phyloP scores from a whole-genome alignment of 495 filamentous ascomycete genomes.

The Podospora comata region DNA sequence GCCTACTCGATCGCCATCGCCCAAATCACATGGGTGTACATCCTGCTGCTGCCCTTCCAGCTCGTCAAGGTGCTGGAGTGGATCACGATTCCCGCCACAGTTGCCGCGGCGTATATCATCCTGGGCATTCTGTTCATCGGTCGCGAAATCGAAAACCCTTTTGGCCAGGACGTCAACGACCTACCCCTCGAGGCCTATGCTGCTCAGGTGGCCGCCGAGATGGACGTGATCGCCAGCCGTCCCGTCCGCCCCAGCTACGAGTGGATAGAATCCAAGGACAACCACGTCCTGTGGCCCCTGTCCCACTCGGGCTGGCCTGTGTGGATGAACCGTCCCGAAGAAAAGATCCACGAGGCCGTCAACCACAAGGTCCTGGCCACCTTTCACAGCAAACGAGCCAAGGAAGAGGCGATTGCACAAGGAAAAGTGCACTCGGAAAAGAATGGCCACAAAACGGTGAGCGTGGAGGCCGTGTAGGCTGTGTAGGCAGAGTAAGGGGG shows the following conservation, averaged over 20 bases:
- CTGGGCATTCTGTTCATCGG: constrained; percentile 84
- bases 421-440: constrained; percentile 11
- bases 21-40: constrained; percentile 86
- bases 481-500: not conserved
- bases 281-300: constrained; percentile 67
- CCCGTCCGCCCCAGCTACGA: constrained; percentile 55
- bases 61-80: constrained; percentile 56
- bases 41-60: constrained; percentile 81
- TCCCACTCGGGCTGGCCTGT: constrained; percentile 54
- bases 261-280: constrained; percentile 55
- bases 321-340: constrained; percentile 60
- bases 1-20: constrained; percentile 83
- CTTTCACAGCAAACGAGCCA: constrained; percentile 33
- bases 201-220: constrained; percentile 63
- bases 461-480: not conserved
- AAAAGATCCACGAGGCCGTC: constrained; percentile 40
- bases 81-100: constrained; percentile 81
- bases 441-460: not conserved
- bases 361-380: constrained; percentile 37
- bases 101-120: constrained; percentile 81
- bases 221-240: constrained; percentile 66
- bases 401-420: constrained; percentile 10
- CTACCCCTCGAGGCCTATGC: constrained; percentile 77
- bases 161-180: constrained; percentile 85
- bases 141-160: constrained; percentile 85